These are phyloP conservation scores for Byssothecium circinans DNA, from an alignment of 2,329 filamentous ascomycete genomes.

Conservation along the genomic window DNA sequence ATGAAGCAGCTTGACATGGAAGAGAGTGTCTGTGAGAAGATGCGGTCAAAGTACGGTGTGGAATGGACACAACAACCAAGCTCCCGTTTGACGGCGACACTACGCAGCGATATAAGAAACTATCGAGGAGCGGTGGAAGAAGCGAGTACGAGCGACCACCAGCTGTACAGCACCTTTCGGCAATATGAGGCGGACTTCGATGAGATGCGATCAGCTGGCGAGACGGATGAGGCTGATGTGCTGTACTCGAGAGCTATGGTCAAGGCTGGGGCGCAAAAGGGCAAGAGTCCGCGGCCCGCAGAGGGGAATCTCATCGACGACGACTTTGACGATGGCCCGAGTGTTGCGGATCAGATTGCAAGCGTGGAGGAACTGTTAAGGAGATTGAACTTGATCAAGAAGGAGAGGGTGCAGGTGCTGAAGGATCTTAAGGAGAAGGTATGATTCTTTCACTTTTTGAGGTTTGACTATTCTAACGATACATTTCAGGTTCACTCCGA, in stretches of 20 bases:
- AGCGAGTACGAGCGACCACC: constrained; percentile 80
- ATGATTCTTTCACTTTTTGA: constrained; percentile 24
- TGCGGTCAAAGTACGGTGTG: constrained; percentile 93
- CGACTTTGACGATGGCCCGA: constrained; percentile 80
- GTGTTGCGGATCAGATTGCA: constrained; percentile 85
- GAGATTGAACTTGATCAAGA: constrained; percentile 88
- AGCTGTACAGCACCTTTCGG: constrained; percentile 78
- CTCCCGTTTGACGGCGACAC: constrained; percentile 80
- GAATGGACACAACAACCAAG: constrained; percentile 99
- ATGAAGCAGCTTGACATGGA: constrained; percentile 93
- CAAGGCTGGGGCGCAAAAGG: constrained; percentile 67
- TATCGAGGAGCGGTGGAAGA: constrained; percentile 90
- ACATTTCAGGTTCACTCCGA: constrained; percentile 79
- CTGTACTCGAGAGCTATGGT: constrained; percentile 86
- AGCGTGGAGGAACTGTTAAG: constrained; percentile 87
- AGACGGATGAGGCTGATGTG: constrained; percentile 82
- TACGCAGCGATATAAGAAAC: constrained; percentile 82
- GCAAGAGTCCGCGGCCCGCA: constrained; percentile 62
- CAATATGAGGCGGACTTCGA: constrained; percentile 89
- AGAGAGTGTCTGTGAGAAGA: constrained; percentile 97
- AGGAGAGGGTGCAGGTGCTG: constrained; percentile 85
- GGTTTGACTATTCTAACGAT: constrained; percentile 6
- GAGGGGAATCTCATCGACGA: constrained; percentile 87
- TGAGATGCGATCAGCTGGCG: constrained; percentile 88
- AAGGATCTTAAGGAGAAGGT: constrained; percentile 99